Percentiles rank a stretch among this genome's conserved stretches.
These are phyloP conservation scores for Uronychia binucleata DNA, from an alignment of 73 alveolate genomes.

Conservation along the genomic window DNA sequence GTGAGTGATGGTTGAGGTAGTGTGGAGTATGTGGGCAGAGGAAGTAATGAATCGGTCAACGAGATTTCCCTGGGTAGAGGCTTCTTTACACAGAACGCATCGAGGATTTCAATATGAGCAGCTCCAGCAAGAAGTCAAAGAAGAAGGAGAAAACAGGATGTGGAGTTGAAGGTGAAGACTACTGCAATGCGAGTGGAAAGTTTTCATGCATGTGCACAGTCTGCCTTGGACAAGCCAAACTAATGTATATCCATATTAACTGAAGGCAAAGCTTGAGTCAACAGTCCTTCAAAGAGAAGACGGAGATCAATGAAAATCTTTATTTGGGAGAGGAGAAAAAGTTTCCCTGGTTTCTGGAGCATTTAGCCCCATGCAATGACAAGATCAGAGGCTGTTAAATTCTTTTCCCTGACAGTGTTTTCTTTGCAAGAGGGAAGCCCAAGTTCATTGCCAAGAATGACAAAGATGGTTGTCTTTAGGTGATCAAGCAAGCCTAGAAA, in stretches of 20 bases:
- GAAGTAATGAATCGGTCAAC: not conserved
- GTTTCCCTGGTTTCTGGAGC: constrained; percentile 58
- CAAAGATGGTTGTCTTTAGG: constrained; percentile 47
- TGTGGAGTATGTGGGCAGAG: not conserved
- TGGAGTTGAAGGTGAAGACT: not conserved
- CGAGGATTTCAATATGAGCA: not conserved
- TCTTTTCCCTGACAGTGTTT: constrained; percentile 65
- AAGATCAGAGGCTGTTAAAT: constrained; percentile 66
- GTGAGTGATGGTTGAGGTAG: no score
- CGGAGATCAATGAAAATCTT: constrained; percentile 13
- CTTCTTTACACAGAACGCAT: not conserved
- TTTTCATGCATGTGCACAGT: constrained; percentile 49
- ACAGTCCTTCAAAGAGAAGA: not conserved
- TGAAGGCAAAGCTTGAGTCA: not conserved
- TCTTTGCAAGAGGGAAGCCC: constrained; percentile 56
- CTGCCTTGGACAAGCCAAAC: constrained; percentile 40
- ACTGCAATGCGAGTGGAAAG: constrained; percentile 48
- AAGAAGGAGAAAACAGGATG: not conserved
- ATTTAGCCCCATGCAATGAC: constrained; percentile 56
- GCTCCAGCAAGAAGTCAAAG: not conserved
- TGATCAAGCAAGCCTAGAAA: constrained; percentile 25
- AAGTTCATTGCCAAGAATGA: constrained; percentile 47
- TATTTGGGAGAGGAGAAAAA: constrained; percentile 24
- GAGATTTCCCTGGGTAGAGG: not conserved
- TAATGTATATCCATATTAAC: not conserved